phyloP scores from a whole-genome alignment of 768 basidiomycete genomes.

The Nevesoporus exiguus region DNA sequence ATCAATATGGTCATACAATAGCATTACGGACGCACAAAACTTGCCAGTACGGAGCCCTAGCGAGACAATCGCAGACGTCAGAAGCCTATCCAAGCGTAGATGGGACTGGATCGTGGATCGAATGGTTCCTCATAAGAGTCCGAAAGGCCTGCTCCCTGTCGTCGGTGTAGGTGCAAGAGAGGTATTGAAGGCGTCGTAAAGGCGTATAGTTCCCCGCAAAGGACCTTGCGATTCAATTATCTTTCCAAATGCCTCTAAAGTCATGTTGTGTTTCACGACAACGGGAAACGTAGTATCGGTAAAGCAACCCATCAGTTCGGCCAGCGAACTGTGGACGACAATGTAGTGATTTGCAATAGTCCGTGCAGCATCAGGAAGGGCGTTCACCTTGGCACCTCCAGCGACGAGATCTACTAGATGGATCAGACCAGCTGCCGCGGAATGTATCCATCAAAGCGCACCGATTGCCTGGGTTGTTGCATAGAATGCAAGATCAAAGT shows the following conservation, averaged over 20 bases:
- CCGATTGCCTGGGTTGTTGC: conserved; percentile 29
- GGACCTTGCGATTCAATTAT: conserved; percentile 20
- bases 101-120: conserved; percentile 36
- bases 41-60: conserved; percentile 32
- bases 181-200: conserved; percentile 35
- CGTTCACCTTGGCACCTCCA: conserved; percentile 44
- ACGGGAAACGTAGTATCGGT: conserved; percentile 2
- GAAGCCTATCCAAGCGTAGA: conserved; percentile 23
- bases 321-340: conserved; percentile 29
- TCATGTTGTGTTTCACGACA: conserved; percentile 38
- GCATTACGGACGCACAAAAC: neutral
- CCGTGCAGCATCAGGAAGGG: conserved; percentile 41
- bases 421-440: conserved; percentile 20
- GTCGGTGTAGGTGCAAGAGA: conserved; percentile 41
- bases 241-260: conserved; percentile 40
- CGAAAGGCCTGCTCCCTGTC: conserved; percentile 34
- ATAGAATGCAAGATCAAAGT: conserved; percentile 21
- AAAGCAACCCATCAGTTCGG: conserved; percentile 14
- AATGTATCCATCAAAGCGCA: conserved; percentile 7
- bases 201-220: conserved; percentile 35
- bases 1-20: conserved; percentile 4
- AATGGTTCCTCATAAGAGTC: conserved; percentile 43
- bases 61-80: conserved; percentile 31
- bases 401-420: conserved; percentile 38
- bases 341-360: conserved; percentile 36